Conservation (phyloP, 768 basidiomycete species). For the Pleurotus ostreatus region DNA sequence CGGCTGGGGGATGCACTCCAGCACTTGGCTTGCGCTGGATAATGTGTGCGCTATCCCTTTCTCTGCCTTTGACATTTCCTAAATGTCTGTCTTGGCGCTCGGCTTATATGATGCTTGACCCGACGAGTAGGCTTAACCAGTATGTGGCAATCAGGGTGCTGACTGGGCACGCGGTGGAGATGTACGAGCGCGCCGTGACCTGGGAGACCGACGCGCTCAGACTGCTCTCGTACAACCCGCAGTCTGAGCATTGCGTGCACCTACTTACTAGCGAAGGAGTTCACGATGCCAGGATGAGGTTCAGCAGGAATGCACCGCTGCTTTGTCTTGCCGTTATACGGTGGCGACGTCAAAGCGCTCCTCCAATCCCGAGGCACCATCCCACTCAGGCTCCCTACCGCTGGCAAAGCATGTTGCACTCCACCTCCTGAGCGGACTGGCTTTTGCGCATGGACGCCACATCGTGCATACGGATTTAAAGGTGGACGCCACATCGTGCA, state of each 20-base stretch:
- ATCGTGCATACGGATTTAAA: background rate
- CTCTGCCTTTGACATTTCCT: too few species aligned
- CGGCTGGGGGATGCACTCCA: slow-evolving; percentile 28
- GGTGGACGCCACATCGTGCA: background rate
- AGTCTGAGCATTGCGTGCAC: background rate
- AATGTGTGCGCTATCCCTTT: too few species aligned
- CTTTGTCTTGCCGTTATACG: background rate
- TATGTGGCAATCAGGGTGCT: slow-evolving; percentile 28
- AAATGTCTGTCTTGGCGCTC: too few species aligned
- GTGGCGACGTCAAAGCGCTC: too few species aligned
- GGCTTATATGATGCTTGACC: too few species aligned
- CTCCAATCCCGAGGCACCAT: too few species aligned
- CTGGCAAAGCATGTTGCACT: background rate
- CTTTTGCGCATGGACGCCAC: background rate
- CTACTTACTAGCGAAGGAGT: background rate
- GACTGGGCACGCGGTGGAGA: slow-evolving; percentile 20
- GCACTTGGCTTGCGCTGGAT: slow-evolving; percentile 23
- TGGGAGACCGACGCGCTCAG: slow-evolving; percentile 12
- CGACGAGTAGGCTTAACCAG: background rate
- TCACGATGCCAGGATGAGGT: background rate
- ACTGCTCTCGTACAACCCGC: slow-evolving; percentile 4
- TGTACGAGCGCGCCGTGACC: slow-evolving; percentile 17
- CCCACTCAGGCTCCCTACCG: background rate
- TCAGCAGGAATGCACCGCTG: background rate
- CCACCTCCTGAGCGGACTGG: background rate